phyloP scores from a whole-genome alignment of 202 grass and related monocot species.

The Cymbopogon flexuosus region DNA sequence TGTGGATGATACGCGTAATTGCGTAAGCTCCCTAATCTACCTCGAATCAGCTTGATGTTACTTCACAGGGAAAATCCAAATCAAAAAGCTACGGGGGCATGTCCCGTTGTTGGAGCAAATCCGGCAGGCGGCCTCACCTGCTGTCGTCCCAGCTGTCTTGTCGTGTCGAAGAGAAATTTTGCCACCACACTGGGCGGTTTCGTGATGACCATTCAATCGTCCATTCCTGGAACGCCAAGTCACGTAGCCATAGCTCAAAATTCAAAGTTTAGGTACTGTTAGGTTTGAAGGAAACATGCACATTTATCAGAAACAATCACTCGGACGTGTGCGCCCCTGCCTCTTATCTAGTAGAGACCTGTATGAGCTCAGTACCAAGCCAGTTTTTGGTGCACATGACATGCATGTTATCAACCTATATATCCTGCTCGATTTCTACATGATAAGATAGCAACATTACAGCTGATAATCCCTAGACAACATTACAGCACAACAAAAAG shows the following conservation, averaged over 20 bases:
- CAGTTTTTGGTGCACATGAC: not conserved
- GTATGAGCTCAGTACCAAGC: not conserved
- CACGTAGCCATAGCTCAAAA: not conserved
- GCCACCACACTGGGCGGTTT: not conserved
- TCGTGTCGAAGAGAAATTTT: not conserved
- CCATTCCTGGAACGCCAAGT: not conserved
- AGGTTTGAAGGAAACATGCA: conserved; percentile 8
- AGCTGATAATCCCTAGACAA: conserved; percentile 30
- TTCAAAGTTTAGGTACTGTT: not conserved
- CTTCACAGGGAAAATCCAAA: not conserved
- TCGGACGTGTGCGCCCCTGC: not conserved
- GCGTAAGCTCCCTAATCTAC: not conserved
- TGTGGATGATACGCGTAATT: not conserved
- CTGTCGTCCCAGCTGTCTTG: not conserved
- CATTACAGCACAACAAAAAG: conserved; percentile 14
- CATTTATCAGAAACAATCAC: not conserved
- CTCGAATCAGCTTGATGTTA: not conserved
- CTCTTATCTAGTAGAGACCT: not conserved
- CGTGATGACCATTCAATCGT: not conserved
- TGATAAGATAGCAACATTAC: not conserved
- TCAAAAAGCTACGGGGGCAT: not conserved
- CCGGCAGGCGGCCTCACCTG: not conserved
- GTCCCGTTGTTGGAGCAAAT: not conserved
- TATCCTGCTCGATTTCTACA: conserved; percentile 16
- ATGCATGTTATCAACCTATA: conserved; percentile 7